These are phyloP conservation scores for Erodium trifolium DNA, from an alignment of 441 rosid species.

Conservation along the genomic window DNA sequence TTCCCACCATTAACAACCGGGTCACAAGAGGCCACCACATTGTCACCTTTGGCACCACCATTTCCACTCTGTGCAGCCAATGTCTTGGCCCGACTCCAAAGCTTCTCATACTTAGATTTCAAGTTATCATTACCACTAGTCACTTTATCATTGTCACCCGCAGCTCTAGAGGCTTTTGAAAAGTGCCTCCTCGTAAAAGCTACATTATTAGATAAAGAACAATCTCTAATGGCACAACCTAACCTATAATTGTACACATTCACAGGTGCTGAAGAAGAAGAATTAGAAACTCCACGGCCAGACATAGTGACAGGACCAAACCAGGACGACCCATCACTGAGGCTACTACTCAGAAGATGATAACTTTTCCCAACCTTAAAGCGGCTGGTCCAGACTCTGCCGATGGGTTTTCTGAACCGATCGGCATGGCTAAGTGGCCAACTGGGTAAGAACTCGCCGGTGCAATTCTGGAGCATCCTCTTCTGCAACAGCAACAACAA, in stretches of 20 bases:
- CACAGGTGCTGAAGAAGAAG: slow-evolving; percentile 10
- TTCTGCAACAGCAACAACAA: slow-evolving; percentile 38
- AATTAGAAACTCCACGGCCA: slow-evolving; percentile 22
- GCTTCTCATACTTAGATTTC: slow-evolving; percentile 23
- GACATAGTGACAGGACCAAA: slow-evolving; percentile 20
- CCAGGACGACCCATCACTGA: slow-evolving; percentile 5
- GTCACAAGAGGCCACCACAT: slow-evolving; percentile 20
- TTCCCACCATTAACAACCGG: slow-evolving; percentile 25
- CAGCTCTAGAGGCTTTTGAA: slow-evolving; percentile 26
- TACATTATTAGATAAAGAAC: slow-evolving; percentile 18
- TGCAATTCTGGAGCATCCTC: slow-evolving; percentile 28
- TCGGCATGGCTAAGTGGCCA: too few relatives aligned
- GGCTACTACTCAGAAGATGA: background rate
- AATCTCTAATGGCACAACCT: slow-evolving; percentile 19
- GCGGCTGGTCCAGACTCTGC: too few relatives aligned
- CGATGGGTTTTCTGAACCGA: too few relatives aligned
- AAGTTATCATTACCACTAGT: slow-evolving; percentile 14
- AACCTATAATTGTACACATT: slow-evolving; percentile 17
- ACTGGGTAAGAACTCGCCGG: background rate
- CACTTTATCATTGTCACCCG: slow-evolving; percentile 19
- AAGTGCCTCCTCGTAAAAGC: slow-evolving; percentile 32
- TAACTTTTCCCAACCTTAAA: background rate
- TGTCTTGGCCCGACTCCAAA: slow-evolving; percentile 35
- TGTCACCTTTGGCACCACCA: slow-evolving; percentile 14
- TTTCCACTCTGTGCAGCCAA: slow-evolving; percentile 26